These are phyloP conservation scores for Podospora australis DNA, from an alignment of 495 filamentous ascomycete genomes.

Conservation along the genomic window DNA sequence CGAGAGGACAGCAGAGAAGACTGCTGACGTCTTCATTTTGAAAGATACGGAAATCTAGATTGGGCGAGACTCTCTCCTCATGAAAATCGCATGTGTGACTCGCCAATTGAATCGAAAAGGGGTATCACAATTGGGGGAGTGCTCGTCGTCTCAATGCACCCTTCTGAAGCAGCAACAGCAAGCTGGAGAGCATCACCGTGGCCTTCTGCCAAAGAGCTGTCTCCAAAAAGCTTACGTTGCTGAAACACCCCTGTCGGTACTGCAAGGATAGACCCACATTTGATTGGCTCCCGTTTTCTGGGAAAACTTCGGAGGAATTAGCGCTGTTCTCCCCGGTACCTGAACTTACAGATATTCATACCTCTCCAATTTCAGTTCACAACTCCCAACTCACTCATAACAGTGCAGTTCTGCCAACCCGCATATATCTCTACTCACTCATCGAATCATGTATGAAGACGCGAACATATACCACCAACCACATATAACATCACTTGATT, in stretches of 20 bases:
- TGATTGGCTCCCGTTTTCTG: background rate
- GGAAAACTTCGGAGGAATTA: conserved; percentile 8
- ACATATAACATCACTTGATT: too few relatives aligned
- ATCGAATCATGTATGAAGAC: too few relatives aligned
- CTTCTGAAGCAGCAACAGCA: conserved; percentile 8
- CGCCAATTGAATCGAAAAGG: conserved; percentile 13
- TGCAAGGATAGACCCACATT: background rate
- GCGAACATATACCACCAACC: too few relatives aligned
- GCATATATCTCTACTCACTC: too few relatives aligned
- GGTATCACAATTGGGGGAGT: conserved; percentile 5
- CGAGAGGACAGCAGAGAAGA: conserved; percentile 44
- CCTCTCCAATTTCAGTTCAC: too few relatives aligned
- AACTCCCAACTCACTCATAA: too few relatives aligned
- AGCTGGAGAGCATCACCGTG: conserved; percentile 26
- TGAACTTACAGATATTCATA: background rate
- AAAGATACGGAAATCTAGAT: conserved; percentile 19
- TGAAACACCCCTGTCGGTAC: conserved; percentile 21
- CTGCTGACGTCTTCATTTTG: conserved; percentile 50
- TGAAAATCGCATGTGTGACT: conserved; percentile 26
- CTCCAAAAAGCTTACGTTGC: conserved; percentile 37
- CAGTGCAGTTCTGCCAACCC: too few relatives aligned
- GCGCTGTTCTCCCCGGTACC: too few relatives aligned
- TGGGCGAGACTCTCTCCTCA: conserved; percentile 32
- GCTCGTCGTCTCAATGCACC: conserved; percentile 9
- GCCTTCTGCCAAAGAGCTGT: conserved; percentile 22